Conservation (phyloP, 768 basidiomycete genomes). For the Pholiota molesta region DNA sequence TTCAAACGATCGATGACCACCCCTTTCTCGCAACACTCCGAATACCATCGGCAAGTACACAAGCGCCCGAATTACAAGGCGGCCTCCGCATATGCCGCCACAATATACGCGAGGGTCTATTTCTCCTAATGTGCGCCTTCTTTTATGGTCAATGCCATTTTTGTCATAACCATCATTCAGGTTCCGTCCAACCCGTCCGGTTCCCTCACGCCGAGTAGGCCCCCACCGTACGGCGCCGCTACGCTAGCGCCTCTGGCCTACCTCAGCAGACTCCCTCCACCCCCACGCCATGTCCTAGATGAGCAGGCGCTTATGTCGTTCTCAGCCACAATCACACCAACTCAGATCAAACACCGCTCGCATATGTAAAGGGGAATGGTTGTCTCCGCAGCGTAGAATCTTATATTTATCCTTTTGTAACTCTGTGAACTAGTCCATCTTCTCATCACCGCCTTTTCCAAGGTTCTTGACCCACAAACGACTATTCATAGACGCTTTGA, state of each 20-base stretch:
- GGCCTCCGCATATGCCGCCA: slow-evolving; percentile 1
- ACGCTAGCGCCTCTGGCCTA: slow-evolving; percentile 60
- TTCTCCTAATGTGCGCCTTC: not conserved
- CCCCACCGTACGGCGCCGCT: not conserved
- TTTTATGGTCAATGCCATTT: not conserved
- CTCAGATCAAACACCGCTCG: not conserved
- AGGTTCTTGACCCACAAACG: not conserved
- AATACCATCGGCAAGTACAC: slow-evolving; percentile 66
- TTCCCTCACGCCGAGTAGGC: not conserved
- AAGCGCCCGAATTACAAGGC: slow-evolving; percentile 60
- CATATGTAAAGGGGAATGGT: not conserved
- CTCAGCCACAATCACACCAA: slow-evolving; percentile 26
- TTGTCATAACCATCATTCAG: not conserved
- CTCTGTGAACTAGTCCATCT: not conserved
- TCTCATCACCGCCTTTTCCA: not conserved
- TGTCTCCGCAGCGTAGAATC: not conserved
- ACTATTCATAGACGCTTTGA: not conserved
- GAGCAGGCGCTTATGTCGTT: slow-evolving; percentile 72
- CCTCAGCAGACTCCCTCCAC: slow-evolving; percentile 59
- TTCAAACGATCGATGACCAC: slow-evolving; percentile 63
- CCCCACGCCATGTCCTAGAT: slow-evolving; percentile 69
- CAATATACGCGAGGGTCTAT: not conserved
- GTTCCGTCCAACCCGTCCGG: not conserved
- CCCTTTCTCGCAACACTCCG: slow-evolving; percentile 53
- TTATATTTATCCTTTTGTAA: not conserved